Evolutionary conservation across 495 filamentous ascomycete genomes (phyloP), one percentile per base, ranked within the genome.

Genomic region (Patellaria atrata): DNA sequence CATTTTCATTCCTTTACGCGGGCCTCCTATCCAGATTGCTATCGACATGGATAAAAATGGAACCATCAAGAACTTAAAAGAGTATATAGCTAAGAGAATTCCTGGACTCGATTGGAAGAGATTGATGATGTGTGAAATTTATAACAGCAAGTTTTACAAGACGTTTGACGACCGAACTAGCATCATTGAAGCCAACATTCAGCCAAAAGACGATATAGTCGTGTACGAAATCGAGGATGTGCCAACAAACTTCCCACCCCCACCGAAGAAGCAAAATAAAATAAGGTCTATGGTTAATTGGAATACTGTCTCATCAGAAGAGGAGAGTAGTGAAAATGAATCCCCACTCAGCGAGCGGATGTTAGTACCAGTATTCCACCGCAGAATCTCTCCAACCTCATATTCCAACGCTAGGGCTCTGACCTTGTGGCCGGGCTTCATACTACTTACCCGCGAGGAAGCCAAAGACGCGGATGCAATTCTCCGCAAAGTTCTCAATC

Each of bases 1-100:
- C 31, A 75, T 64, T 40, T 93, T 75, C 57, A 76, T 78, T 37
- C 79, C 82, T 6, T 59, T 87, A 5, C 66, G 75, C 33, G 57
- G 61, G 5, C 51, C 45, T n/a, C 79, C 82, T 0, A 55, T 87
- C 28, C 53, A 67, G n/a, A 67, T 96, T 23, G 61, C 65, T 10
- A 71, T 93, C n/a, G 89, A 96, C 36, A 71, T 94, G 26, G 81
- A 93, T 43, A 92, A 83, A 56, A 73, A 81, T 30, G 70, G 68
- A 29, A 80, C 64, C 32, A 73, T 94, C 38, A 71, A 68, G 43
- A 54, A 59, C 2, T 55, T 94, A 40, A 93, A 89, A 47, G 70
- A 87, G 35, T 75, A 75, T 41, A 55, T 96, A 13, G 81, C 73
- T 5, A 66, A 62, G 22, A 77, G 75, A 38, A 69, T 80, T 27